Base-by-base conservation (phyloP, 225 moss, liverwort and hornwort species). In the Polytrichum commune region DNA sequence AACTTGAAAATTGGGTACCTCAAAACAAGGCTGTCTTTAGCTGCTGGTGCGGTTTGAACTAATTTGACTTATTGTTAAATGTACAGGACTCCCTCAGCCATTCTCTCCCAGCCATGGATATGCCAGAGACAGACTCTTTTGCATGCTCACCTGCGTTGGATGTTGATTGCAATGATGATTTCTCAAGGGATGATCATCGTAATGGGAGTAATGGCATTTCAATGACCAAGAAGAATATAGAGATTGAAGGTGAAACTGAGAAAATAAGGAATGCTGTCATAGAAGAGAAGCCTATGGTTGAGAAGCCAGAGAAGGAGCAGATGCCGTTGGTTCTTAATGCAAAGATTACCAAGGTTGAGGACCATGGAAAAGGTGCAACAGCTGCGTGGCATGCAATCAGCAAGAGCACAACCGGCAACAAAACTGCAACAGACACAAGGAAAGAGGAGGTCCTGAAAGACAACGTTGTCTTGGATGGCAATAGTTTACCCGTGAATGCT, bases 321-420 rank as follows among this genome's bases (percentile, higher is more conserved):
- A 56, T 60, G 7, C 73, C 84, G 60, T 73, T 69, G 66, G 83
- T 78, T 68, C 80, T 98, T 19, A 95, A 95, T 72, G 98, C 98
- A 22, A 95, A 89, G 74, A 87, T 95, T 6, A 77, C 83, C 1
- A 78, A 76, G 66, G 74, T 76, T 62, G 71, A 79, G 24, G 72
- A 83, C 70, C 72, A 82, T 22, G 84, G 85, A n/a, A 86, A 85
- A 53, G 90, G 88, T 65, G 98, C 94, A 69, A 93, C 86, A 13
- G 90, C 91, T 72, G 92, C 88, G n/a, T 98, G 98, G 98, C 95
- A 95, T 63, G 91, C 91, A 65, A 81, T 98, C 56, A 85, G 91
- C 66, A 93, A 90, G 72, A 87, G 83, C 35, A 80, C 69, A 58
- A 70, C 84, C 27, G 76, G 63, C 33, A 74, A 70, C 53, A 73